Evolutionary conservation across 768 basidiomycete species (phyloP), one percentile per base, ranked within the genome.

Genomic region (Fomitopsis serialis): DNA sequence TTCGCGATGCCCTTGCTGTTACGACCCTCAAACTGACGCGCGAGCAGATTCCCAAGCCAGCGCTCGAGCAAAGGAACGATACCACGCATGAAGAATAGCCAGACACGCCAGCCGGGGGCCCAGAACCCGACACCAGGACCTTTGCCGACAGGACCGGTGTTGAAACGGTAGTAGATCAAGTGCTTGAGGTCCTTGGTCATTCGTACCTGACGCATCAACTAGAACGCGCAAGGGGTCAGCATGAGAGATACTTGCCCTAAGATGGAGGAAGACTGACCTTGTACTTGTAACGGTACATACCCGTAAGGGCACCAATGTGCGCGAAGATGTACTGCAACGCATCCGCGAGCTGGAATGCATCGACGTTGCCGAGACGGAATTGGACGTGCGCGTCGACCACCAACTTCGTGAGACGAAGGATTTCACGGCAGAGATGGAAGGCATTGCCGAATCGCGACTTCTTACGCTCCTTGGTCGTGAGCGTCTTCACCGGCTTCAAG

Each of bases 281-380:
- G 78, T 99, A 99, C 77, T 98, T 98, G 78, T 98, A 98, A 25
- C 96, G 86, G 73, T 99, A 99, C 97, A 99, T 99, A 62, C 97
- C 97, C 3, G 97, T 99, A 60, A 99, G 74, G 24, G 97, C 96
- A 65, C 97, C 97, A 53, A 99, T 92, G 65, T 99, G 97, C 1
- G 82, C 89, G 63, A 98, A 98, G 63, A 93, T 96, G 70, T 98
- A 99, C 68, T 99, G 97, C 22, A 99, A 76, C 0, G 97, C 97
- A 59, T 99, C 97, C 17, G 97, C 97, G 46, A 99, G 84, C 69
- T 99, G 97, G 81, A 99, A 99, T 1, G 95, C 97, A 63, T 99
- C 97, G 27, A 98, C 92, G 60, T 98, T 98, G 45, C 97, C 97
- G 35, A 99, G 82, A 50, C 97, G 92, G 75, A 92, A 98, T 67